Conservation (phyloP, 345 rosid species). For the Trapa bicornis region DNA sequence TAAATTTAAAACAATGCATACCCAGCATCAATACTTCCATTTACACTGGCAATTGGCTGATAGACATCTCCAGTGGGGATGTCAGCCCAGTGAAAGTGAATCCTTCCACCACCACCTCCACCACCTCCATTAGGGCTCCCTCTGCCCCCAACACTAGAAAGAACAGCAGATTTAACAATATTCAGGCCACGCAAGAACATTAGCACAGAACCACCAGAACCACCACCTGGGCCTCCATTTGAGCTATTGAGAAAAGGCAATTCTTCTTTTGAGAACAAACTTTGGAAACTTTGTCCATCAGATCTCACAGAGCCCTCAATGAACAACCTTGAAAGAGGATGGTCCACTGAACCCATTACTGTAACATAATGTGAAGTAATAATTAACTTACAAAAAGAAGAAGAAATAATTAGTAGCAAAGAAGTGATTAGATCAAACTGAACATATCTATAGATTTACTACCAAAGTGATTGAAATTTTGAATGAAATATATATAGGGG, state of each 20-base stretch:
- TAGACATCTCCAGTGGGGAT: constrained; percentile 96
- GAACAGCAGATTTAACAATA: constrained; percentile 50
- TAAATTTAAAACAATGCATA: constrained; percentile 20
- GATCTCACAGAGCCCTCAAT: constrained; percentile 63
- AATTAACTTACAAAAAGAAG: neutral
- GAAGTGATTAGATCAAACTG: neutral
- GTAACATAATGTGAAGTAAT: constrained; percentile 14
- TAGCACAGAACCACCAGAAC: constrained; percentile 91
- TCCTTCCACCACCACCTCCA: constrained; percentile 99
- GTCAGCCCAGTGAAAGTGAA: constrained; percentile 98
- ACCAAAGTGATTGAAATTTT: neutral
- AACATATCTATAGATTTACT: constrained; percentile 1
- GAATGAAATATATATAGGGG: neutral
- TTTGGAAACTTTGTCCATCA: constrained; percentile 70
- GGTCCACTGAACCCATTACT: constrained; percentile 96
- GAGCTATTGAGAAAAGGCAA: constrained; percentile 16
- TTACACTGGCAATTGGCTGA: constrained; percentile 87
- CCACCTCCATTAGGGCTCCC: constrained; percentile 76
- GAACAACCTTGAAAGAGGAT: constrained; percentile 74
- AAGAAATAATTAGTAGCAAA: neutral
- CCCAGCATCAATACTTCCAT: constrained; percentile 62
- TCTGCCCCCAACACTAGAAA: constrained; percentile 84
- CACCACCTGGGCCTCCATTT: constrained; percentile 69
- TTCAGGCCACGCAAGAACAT: constrained; percentile 55
- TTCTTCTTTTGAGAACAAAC: constrained; percentile 17